A percentile compares a stretch with the other conserved stretches of the same genome.
phyloP scores from a whole-genome alignment of 176 grass and related monocot species.

The Musa beccarii region DNA sequence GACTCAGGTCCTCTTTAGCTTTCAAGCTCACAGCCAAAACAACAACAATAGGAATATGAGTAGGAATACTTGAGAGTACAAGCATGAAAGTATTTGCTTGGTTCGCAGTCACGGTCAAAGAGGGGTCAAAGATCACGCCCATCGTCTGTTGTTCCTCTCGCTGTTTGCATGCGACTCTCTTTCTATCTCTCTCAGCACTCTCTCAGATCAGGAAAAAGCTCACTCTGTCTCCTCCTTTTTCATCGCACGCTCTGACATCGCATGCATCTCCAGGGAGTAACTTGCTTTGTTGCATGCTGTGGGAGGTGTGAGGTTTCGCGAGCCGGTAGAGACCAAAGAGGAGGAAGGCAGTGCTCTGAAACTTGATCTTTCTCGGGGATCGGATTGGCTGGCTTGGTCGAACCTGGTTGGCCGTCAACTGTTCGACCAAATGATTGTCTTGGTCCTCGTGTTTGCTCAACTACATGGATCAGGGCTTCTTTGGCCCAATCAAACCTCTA shows the following conservation, averaged over 20 bases:
- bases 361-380: too few relatives aligned
- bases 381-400: too few relatives aligned
- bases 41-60: background rate
- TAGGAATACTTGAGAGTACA: background rate
- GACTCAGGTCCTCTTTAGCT: too few relatives aligned
- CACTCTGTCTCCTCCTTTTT: background rate
- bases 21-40: background rate
- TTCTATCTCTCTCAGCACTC: background rate
- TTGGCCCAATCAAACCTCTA: too few relatives aligned
- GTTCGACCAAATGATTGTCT: too few relatives aligned
- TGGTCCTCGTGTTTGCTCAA: too few relatives aligned
- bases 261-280: background rate
- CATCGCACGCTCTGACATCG: slow-evolving; percentile 16
- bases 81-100: background rate
- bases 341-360: too few relatives aligned
- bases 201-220: background rate
- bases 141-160: background rate
- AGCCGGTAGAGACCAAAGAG: too few relatives aligned
- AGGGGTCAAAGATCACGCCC: slow-evolving; percentile 22
- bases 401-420: too few relatives aligned
- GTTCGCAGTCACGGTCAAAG: background rate
- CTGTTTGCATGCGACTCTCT: slow-evolving; percentile 19
- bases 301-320: too few relatives aligned
- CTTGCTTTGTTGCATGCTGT: too few relatives aligned
- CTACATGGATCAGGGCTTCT: too few relatives aligned